phyloP scores from a whole-genome alignment of 305 asterid species.

The Fraxinus xanthoxyloides region DNA sequence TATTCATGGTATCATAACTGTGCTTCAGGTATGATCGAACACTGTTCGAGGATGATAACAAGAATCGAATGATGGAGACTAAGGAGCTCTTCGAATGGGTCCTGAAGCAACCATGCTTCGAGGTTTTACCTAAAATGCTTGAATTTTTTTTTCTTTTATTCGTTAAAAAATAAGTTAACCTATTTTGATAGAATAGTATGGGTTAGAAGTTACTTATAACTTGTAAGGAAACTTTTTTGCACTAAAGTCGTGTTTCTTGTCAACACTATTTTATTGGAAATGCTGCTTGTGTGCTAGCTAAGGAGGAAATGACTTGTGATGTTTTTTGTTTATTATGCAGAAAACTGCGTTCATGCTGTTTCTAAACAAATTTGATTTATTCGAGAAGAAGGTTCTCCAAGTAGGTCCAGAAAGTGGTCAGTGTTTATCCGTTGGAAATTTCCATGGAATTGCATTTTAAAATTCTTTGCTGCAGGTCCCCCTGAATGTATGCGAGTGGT shows the following conservation, averaged over 20 bases:
- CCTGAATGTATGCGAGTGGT: conserved; percentile 82
- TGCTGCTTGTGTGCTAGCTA: conserved; percentile 1
- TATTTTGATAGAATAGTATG: not conserved
- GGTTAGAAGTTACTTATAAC: not conserved
- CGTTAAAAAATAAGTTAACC: not conserved
- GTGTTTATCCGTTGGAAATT: conserved; percentile 12
- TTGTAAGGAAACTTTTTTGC: not conserved
- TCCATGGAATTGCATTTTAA: conserved; percentile 22
- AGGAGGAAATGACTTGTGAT: conserved; percentile 7
- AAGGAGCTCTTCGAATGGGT: conserved; percentile 98
- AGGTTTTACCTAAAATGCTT: conserved; percentile 46
- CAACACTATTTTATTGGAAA: not conserved
- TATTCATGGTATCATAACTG: conserved; percentile 9
- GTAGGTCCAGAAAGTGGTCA: conserved; percentile 47
- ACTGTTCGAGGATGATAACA: conserved; percentile 92
- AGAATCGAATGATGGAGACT: conserved; percentile 91
- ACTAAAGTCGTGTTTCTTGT: not conserved
- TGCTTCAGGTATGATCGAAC: conserved; percentile 85
- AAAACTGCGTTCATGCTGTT: conserved; percentile 97
- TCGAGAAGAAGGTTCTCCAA: conserved; percentile 87
- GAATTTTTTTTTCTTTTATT: not conserved
- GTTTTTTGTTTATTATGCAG: conserved; percentile 44
- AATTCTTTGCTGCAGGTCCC: conserved; percentile 65
- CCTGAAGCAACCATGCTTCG: conserved; percentile 92
- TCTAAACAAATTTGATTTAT: conserved; percentile 94